A percentile compares a stretch with the other conserved stretches of the same genome.
These are phyloP conservation scores for Colletotrichum abscissum DNA, from an alignment of 2,329 filamentous ascomycete genomes.

Conservation along the genomic window DNA sequence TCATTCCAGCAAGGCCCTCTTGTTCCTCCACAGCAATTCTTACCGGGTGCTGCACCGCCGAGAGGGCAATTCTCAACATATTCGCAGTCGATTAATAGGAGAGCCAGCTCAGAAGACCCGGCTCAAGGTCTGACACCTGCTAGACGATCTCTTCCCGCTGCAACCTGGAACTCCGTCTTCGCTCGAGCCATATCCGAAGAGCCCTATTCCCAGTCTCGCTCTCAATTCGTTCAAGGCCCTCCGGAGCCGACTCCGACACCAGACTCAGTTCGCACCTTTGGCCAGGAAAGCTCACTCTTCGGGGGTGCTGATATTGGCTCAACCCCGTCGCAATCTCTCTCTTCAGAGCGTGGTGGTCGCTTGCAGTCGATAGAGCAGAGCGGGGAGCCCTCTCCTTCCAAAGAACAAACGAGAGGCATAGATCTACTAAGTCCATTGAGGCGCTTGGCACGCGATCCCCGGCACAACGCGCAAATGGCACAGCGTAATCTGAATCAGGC, in stretches of 20 bases:
- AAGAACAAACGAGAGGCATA: not conserved
- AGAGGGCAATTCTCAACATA: slow-evolving; percentile 2
- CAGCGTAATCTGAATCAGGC: not conserved
- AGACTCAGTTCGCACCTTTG: slow-evolving; percentile 32
- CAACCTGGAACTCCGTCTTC: slow-evolving; percentile 7
- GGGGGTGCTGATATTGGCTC: slow-evolving; percentile 19
- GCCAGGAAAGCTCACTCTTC: slow-evolving; percentile 34
- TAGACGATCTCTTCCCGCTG: not conserved
- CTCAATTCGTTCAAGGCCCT: not conserved
- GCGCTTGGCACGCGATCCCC: not conserved
- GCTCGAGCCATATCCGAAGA: slow-evolving; percentile 18
- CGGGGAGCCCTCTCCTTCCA: not conserved
- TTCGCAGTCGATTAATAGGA: not conserved
- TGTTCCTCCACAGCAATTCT: not conserved
- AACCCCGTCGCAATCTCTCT: not conserved
- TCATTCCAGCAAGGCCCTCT: not conserved
- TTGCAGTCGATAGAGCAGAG: slow-evolving; percentile 12
- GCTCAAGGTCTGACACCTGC: not conserved
- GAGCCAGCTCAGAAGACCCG: not conserved
- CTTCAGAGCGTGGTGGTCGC: not conserved
- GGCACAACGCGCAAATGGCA: not conserved
- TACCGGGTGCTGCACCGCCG: slow-evolving; percentile 17
- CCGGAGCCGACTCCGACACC: not conserved
- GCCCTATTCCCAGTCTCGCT: not conserved
- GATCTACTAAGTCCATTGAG: not conserved